Base-by-base conservation (phyloP, 1,284 basidiomycete species). In the Takashimella tepidaria region DNA sequence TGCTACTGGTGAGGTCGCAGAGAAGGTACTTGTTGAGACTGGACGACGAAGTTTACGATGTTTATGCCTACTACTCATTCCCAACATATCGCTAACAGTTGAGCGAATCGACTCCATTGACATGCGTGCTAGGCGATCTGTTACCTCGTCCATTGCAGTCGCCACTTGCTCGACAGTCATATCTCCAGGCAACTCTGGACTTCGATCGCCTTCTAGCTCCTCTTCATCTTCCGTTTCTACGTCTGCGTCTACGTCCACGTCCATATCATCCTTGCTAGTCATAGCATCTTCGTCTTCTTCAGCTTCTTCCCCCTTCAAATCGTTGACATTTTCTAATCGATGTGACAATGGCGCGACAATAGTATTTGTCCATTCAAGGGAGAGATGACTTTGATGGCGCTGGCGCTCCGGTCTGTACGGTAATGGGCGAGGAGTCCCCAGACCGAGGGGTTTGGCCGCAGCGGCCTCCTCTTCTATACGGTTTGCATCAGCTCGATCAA, bases 401-500 rank as follows among this genome's bases (percentile, higher is more conserved):
- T 20, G 40, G 51, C 42, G 25, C 23, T 12, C 50, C n/a, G 4
- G 44, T 53, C 41, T 54, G 24, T 22, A 41, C 31, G 31, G 31
- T 8, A 37, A 16, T 8, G 31, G 31, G 8, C 31, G 8, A 8
- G 31, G 31, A 8, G 31, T 37, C 10, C 31, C 31, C 10, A 37
- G 8, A 8, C 31, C 31, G 10, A 37, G 16, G 8, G 31, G 31
- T 37, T 16, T 8, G 16, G 31, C 8, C 31, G 31, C 31, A 37
- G 31, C 31, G 31, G 16, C 31, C 16, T 8, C 31, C 31, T 37
- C 31, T 37, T 37, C 31, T 8, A 37, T 16, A 8, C 31, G 31
- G 16, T 37, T 47, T 20, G 56, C 57, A 26, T 72, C 68, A 1
- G 62, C 59, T 27, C 63, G 54, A 24, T 67, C 57, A 20, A 67